Evolutionary conservation across 1,139 yeast genomes (phyloP).

Genomic region (Zygosaccharomyces sapae): DNA sequence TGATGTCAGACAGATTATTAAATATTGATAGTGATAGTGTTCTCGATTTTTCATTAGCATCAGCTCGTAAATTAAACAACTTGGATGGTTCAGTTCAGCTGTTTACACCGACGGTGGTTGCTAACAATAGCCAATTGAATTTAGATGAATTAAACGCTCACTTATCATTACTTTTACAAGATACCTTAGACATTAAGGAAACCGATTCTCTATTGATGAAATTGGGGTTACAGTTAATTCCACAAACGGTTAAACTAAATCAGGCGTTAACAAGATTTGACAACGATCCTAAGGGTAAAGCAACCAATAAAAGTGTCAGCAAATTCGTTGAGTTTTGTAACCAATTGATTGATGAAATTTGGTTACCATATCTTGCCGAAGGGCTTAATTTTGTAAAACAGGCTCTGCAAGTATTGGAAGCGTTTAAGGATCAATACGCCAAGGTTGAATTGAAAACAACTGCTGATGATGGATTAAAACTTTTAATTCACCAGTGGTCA

Average conservation of each 20-base stretch:
- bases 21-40: conserved; percentile 21
- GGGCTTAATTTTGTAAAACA: conserved; percentile 7
- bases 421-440: conserved; percentile 7
- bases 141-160: conserved; percentile 14
- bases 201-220: conserved; percentile 4
- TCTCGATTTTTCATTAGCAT: conserved; percentile 18
- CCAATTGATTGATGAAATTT: conserved; percentile 7
- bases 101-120: conserved; percentile 13
- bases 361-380: conserved; percentile 10
- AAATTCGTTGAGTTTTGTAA: conserved; percentile 10
- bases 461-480: not conserved
- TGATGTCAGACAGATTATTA: conserved; percentile 6
- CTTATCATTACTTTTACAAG: conserved; percentile 8
- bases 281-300: conserved; percentile 3
- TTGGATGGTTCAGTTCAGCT: conserved; percentile 7
- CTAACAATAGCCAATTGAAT: conserved; percentile 9
- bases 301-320: conserved; percentile 3
- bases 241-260: conserved; percentile 11
- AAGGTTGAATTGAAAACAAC: conserved; percentile 7
- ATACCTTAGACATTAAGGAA: not conserved
- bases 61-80: conserved; percentile 8
- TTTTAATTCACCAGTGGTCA: conserved; percentile 11
- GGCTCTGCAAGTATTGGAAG: conserved; percentile 5
- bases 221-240: conserved; percentile 7
- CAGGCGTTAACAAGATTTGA: conserved; percentile 9